Percentiles rank a stretch among this genome's conserved stretches.
These are phyloP conservation scores for Dioszegia aurantiaca DNA, from an alignment of 768 basidiomycete genomes.

Conservation along the genomic window DNA sequence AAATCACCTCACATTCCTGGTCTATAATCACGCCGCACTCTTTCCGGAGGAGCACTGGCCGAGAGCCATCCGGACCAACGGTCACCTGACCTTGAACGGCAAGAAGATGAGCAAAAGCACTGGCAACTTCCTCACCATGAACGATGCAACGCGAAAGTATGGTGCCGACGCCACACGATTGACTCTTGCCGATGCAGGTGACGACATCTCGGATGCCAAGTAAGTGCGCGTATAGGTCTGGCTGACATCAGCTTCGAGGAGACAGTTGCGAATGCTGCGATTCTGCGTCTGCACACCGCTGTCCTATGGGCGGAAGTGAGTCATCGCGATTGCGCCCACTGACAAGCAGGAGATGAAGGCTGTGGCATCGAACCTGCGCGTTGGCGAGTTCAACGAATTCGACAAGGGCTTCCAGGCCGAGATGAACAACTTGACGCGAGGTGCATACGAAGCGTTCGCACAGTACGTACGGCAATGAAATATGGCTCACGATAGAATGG, in stretches of 20 bases:
- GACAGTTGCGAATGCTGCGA: conserved; percentile 94
- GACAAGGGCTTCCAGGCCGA: conserved; percentile 89
- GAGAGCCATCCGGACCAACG: conserved; percentile 85
- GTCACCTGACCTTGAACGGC: conserved; percentile 93
- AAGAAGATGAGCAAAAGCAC: conserved; percentile 99
- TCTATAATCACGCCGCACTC: conserved; percentile 93
- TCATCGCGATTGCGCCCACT: not conserved
- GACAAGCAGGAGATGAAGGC: conserved; percentile 72
- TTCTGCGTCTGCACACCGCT: conserved; percentile 85
- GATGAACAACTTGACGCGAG: conserved; percentile 77
- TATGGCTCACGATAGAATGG: conserved; percentile 59
- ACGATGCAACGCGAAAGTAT: conserved; percentile 86
- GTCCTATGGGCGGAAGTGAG: conserved; percentile 84
- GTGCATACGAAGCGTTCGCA: conserved; percentile 75
- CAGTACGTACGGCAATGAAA: conserved; percentile 59
- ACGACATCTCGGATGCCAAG: conserved; percentile 96
- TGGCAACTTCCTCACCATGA: conserved; percentile 88
- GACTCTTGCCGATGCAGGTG: conserved; percentile 91
- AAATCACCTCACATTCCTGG: conserved; percentile 88
- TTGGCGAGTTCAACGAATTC: conserved; percentile 67
- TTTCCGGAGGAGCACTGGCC: conserved; percentile 88
- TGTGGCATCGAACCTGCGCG: conserved; percentile 61
- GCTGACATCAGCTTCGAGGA: conserved; percentile 70
- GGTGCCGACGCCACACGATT: conserved; percentile 93
- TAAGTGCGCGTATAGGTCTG: conserved; percentile 21